Evolutionary conservation across 78 protist species (phyloP).

Genomic region (Tieghemostelium lacteum): DNA sequence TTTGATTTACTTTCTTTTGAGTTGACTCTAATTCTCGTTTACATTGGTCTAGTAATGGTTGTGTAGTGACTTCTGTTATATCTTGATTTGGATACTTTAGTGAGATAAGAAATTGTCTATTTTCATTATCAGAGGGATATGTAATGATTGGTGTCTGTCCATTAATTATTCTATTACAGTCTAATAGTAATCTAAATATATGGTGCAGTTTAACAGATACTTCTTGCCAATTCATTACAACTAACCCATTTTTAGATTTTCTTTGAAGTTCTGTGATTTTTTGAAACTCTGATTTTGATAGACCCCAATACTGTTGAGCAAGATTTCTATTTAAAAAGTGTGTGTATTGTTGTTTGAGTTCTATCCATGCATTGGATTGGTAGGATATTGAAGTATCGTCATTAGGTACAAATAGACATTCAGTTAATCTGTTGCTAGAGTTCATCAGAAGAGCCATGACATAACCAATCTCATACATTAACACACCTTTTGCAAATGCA

Average conservation of each 20-base stretch:
- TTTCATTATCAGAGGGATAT: not conserved
- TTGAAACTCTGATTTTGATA: conserved; percentile 3
- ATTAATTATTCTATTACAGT: not conserved
- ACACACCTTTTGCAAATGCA: conserved; percentile 17
- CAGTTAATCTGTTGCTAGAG: conserved; percentile 22
- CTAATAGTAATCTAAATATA: conserved; percentile 1
- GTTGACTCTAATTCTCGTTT: not conserved
- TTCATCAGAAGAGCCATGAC: conserved; percentile 4
- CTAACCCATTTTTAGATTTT: not conserved
- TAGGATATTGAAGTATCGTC: not conserved
- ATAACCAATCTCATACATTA: conserved; percentile 35
- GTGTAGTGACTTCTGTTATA: not conserved
- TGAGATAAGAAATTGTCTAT: not conserved
- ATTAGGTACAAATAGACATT: conserved; percentile 10
- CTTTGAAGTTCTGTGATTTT: not conserved
- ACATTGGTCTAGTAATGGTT: conserved; percentile 9
- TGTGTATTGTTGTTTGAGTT: not conserved
- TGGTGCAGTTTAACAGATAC: not conserved
- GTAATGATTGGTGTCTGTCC: not conserved
- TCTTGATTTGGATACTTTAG: not conserved
- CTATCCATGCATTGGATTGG: conserved; percentile 47
- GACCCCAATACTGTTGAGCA: conserved; percentile 50
- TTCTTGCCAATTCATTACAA: not conserved
- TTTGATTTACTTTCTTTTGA: not conserved
- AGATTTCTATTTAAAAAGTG: conserved; percentile 2